phyloP scores from a whole-genome alignment of 2,329 filamentous ascomycete species.

The Huntiella moniliformis region DNA sequence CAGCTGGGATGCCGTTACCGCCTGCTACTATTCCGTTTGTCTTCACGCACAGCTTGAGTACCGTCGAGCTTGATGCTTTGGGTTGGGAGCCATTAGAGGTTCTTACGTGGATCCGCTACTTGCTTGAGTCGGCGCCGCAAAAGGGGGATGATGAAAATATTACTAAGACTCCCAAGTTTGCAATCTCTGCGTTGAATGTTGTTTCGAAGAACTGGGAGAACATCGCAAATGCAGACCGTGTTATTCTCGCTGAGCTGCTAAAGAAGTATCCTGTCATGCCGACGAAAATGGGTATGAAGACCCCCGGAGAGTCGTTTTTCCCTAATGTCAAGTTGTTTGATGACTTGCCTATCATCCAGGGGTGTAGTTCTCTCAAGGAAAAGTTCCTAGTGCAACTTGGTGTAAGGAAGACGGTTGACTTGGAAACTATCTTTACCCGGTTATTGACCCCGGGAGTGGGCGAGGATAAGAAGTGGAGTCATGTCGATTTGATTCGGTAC shows the following conservation, averaged over 20 bases:
- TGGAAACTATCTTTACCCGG: conserved; percentile 82
- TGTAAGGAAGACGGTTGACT: conserved; percentile 84
- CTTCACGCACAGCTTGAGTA: conserved; percentile 54
- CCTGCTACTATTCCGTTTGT: conserved; percentile 65
- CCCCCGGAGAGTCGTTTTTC: conserved; percentile 75
- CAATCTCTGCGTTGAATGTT: conserved; percentile 56
- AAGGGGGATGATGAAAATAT: conserved; percentile 48
- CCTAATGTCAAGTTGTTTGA: conserved; percentile 87
- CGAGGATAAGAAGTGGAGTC: conserved; percentile 60
- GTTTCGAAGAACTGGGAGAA: conserved; percentile 77
- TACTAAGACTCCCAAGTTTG: conserved; percentile 52
- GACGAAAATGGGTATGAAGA: conserved; percentile 77
- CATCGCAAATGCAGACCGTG: conserved; percentile 8
- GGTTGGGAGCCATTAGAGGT: conserved; percentile 77
- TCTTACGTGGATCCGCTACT: conserved; percentile 65
- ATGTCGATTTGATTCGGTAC: conserved; percentile 88
- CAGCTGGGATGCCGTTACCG: conserved; percentile 63
- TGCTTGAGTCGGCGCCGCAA: conserved; percentile 48
- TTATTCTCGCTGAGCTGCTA: conserved; percentile 27
- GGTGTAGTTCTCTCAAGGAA: conserved; percentile 66
- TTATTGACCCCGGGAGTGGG: conserved; percentile 43
- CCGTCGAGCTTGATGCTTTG: conserved; percentile 54
- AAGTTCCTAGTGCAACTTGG: conserved; percentile 71
- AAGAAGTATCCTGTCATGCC: conserved; percentile 59
- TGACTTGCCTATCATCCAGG: conserved; percentile 66